Evolutionary conservation across 495 filamentous ascomycete species (phyloP).

Genomic region (Penicillium goetzii): DNA sequence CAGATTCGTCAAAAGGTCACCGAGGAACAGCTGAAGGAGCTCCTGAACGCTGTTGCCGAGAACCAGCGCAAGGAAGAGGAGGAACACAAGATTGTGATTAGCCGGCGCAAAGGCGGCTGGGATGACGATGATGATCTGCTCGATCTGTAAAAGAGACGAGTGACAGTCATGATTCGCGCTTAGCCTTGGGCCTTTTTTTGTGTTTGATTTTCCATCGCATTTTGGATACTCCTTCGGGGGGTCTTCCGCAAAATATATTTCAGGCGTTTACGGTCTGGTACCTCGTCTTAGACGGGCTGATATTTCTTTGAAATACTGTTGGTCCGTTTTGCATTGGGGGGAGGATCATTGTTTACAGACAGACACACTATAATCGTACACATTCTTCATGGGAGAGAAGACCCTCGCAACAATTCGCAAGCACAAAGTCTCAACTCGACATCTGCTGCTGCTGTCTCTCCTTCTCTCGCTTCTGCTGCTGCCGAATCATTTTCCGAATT

Average conservation of each 20-base stretch:
- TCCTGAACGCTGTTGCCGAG: slow-evolving; percentile 81
- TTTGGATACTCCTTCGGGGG: slow-evolving; percentile 12
- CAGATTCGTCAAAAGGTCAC: slow-evolving; percentile 87
- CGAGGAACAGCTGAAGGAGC: slow-evolving; percentile 89
- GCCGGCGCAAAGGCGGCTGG: slow-evolving; percentile 78
- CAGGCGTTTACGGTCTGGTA: slow-evolving; percentile 24
- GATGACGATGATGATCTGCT: slow-evolving; percentile 87
- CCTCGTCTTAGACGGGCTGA: slow-evolving; percentile 1
- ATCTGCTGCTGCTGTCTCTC: slow-evolving; percentile 47
- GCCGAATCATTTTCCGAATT: slow-evolving; percentile 70
- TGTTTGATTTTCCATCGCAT: slow-evolving; percentile 3
- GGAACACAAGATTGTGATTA: slow-evolving; percentile 83
- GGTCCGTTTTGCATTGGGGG: slow-evolving; percentile 7
- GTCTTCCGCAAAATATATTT: slow-evolving; percentile 13
- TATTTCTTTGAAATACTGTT: slow-evolving; percentile 8
- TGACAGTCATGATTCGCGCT: slow-evolving; percentile 2
- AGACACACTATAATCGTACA: slow-evolving; percentile 25
- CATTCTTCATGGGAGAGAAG: neutral
- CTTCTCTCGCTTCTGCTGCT: slow-evolving; percentile 68
- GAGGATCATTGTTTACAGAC: slow-evolving; percentile 13
- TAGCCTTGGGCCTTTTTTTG: slow-evolving; percentile 2
- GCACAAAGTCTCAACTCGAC: slow-evolving; percentile 17
- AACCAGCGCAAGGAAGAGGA: slow-evolving; percentile 60
- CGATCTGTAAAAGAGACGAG: slow-evolving; percentile 51
- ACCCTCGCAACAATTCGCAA: neutral